These are phyloP conservation scores for Datisca glomerata DNA, from an alignment of 306 rosid species.

Conservation along the genomic window DNA sequence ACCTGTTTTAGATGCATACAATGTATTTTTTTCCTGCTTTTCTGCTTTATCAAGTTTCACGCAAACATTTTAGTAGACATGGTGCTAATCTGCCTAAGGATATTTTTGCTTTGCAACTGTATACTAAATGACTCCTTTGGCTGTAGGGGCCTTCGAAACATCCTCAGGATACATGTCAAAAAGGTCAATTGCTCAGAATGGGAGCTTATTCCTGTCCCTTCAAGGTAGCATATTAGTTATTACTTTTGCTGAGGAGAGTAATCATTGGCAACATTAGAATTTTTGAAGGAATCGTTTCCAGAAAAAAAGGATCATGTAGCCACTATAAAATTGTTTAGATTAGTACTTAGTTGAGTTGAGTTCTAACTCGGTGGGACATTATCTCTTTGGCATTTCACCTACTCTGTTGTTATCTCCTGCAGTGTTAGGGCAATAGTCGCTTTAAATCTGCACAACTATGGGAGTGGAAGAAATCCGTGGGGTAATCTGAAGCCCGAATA, in stretches of 20 bases:
- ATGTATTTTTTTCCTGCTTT: too few relatives aligned
- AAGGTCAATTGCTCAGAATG: constrained; percentile 72
- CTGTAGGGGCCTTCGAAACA: constrained; percentile 80
- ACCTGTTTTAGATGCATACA: too few relatives aligned
- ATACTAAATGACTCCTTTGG: constrained; percentile 17
- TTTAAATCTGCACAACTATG: constrained; percentile 89
- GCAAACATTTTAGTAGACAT: too few relatives aligned
- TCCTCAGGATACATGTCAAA: constrained; percentile 78
- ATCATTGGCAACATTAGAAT: too few relatives aligned
- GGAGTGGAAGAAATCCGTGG: constrained; percentile 98
- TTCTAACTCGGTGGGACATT: not conserved
- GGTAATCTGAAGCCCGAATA: constrained; percentile 77
- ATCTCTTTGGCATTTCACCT: constrained; percentile 6
- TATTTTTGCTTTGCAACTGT: too few relatives aligned
- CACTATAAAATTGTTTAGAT: not conserved
- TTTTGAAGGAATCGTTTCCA: too few relatives aligned
- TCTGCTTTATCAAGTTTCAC: too few relatives aligned
- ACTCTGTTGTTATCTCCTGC: constrained; percentile 21
- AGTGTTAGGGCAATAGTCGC: constrained; percentile 95
- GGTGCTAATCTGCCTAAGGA: too few relatives aligned
- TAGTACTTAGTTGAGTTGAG: not conserved
- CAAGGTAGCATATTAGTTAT: constrained; percentile 33
- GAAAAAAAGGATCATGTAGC: too few relatives aligned
- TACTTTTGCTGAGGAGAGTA: not conserved
- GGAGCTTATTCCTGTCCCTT: constrained; percentile 73